Conservation (phyloP, 2,329 filamentous ascomycete genomes). For the Penicillium occitanis region DNA sequence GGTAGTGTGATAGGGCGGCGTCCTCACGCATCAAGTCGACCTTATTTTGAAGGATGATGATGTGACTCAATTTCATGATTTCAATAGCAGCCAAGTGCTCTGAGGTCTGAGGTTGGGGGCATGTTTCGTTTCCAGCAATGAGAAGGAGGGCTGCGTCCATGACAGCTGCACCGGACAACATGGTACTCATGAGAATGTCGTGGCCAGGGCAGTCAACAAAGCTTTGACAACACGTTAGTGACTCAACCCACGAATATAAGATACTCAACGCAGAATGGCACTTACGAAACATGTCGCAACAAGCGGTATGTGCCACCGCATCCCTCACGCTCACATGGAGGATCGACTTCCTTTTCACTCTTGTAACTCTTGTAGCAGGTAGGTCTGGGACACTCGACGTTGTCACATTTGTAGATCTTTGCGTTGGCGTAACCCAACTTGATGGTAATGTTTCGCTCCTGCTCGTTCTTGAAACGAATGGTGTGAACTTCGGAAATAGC, state of each 20-base stretch:
- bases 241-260: not conserved
- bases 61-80: constrained; percentile 99
- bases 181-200: constrained; percentile 99
- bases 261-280: constrained; percentile 26
- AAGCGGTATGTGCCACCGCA: constrained; percentile 85
- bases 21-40: constrained; percentile 98
- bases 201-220: constrained; percentile 99
- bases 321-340: constrained; percentile 89
- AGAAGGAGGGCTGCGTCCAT: constrained; percentile 97
- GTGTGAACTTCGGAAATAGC: constrained; percentile 99
- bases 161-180: constrained; percentile 98
- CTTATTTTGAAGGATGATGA: constrained; percentile 99
- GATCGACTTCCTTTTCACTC: constrained; percentile 98
- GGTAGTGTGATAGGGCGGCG: constrained; percentile 87
- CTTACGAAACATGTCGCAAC: constrained; percentile 88
- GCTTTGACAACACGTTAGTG: constrained; percentile 47
- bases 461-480: constrained; percentile 98
- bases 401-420: constrained; percentile 99
- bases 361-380: constrained; percentile 97
- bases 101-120: constrained; percentile 96
- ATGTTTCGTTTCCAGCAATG: constrained; percentile 97
- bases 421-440: constrained; percentile 99
- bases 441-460: constrained; percentile 99
- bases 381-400: constrained; percentile 82
- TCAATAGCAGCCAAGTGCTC: constrained; percentile 99